Percentiles rank a stretch among this genome's conserved stretches.
Evolutionary conservation across 139 green algal species (phyloP).

Genomic region (Chlamydomonas incerta): DNA sequence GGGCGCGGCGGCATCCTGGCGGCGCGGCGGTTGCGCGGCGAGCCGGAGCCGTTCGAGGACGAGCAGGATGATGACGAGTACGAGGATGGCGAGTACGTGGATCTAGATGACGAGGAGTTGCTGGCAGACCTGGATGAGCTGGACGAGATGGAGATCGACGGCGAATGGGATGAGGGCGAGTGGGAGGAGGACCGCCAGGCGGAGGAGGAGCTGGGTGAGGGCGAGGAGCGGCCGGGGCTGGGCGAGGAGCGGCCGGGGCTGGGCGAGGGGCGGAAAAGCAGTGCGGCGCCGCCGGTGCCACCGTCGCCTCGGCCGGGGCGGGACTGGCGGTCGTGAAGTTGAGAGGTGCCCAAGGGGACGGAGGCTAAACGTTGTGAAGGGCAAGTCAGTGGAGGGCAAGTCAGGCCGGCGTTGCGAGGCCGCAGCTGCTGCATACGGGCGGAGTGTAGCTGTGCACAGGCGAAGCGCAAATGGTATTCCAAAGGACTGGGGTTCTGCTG

Average conservation of each 20-base stretch:
- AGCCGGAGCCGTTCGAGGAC: conserved; percentile 48
- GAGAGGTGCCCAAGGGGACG: too few relatives aligned
- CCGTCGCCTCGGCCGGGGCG: too few relatives aligned
- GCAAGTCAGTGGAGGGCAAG: too few relatives aligned
- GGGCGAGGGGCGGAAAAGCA: not conserved
- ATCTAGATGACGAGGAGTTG: conserved; percentile 37
- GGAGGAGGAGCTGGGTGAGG: not conserved
- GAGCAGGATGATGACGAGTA: conserved; percentile 45
- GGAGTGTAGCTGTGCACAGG: too few relatives aligned
- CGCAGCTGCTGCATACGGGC: too few relatives aligned
- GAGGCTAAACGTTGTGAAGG: too few relatives aligned
- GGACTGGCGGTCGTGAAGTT: too few relatives aligned
- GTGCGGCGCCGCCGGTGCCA: too few relatives aligned
- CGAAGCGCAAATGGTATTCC: too few relatives aligned
- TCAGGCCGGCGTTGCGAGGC: too few relatives aligned
- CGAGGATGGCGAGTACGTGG: conserved; percentile 42
- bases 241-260: too few relatives aligned
- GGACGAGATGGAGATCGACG: not conserved
- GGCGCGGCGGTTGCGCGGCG: conserved; percentile 28
- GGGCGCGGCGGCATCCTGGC: not conserved
- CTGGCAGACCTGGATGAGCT: not conserved
- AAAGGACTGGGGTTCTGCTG: too few relatives aligned
- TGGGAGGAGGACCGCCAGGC: not conserved
- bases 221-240: not conserved
- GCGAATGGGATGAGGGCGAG: not conserved